A percentile compares a stretch with the other conserved stretches of the same genome.
phyloP scores from a whole-genome alignment of 352 stramenopile genomes.

The Phytophthora litchii region DNA sequence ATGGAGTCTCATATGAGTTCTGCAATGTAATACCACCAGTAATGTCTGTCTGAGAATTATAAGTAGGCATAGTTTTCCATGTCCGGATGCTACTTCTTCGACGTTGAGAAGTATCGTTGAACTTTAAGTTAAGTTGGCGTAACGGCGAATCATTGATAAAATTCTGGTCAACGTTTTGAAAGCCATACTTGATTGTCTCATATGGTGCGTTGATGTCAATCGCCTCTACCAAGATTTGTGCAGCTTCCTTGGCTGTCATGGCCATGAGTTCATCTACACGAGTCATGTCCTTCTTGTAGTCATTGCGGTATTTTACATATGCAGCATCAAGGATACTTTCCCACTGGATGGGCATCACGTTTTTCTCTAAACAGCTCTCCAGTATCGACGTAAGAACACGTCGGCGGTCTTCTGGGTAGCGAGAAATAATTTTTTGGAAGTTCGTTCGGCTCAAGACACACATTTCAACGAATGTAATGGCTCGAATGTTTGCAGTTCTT shows the following conservation, averaged over 20 bases:
- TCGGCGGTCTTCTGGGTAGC: slow-evolving; percentile 18
- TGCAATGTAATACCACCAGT: too few relatives aligned
- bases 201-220: slow-evolving; percentile 21
- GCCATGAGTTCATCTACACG: slow-evolving; percentile 4
- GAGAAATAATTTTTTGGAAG: slow-evolving; percentile 17
- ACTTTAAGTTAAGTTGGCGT: slow-evolving; percentile 4
- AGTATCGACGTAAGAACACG: slow-evolving; percentile 19
- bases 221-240: slow-evolving; percentile 15
- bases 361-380: slow-evolving; percentile 16
- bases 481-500: slow-evolving; percentile 25
- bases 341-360: slow-evolving; percentile 16
- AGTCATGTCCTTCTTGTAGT: not conserved
- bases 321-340: slow-evolving; percentile 14
- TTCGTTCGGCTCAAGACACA: slow-evolving; percentile 8
- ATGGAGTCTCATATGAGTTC: too few relatives aligned
- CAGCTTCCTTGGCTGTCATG: slow-evolving; percentile 7
- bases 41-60: not conserved
- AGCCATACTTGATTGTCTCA: slow-evolving; percentile 26
- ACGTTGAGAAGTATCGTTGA: slow-evolving; percentile 10
- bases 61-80: not conserved
- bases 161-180: slow-evolving; percentile 14
- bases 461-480: slow-evolving; percentile 31
- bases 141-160: slow-evolving; percentile 8
- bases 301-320: slow-evolving; percentile 1
- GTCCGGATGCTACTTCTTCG: not conserved